Evolutionary conservation across 2,329 filamentous ascomycete genomes (phyloP).

Genomic region (Neofusicoccum sp.): DNA sequence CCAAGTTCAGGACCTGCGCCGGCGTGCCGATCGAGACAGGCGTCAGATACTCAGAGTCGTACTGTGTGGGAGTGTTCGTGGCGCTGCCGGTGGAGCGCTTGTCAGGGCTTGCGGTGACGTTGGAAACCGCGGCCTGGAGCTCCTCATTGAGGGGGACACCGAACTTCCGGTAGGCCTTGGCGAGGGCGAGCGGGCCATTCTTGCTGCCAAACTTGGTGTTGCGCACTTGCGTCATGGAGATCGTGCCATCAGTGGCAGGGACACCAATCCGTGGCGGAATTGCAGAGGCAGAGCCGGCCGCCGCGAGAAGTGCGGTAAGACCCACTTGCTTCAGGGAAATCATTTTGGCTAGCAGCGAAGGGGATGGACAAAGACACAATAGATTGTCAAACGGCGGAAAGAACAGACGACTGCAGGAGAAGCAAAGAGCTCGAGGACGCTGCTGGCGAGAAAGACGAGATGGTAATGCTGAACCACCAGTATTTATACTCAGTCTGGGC

Average conservation of each 20-base stretch:
- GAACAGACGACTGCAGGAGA: neutral
- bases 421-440: neutral
- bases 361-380: neutral
- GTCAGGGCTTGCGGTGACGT: constrained; percentile 27
- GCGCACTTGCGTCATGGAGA: constrained; percentile 33
- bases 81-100: constrained; percentile 30
- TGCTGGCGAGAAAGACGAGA: neutral
- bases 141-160: constrained; percentile 33
- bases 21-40: constrained; percentile 62
- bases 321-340: neutral
- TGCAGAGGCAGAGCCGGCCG: neutral
- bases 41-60: constrained; percentile 43
- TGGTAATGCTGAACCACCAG: neutral
- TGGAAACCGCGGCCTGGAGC: constrained; percentile 31
- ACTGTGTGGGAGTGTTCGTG: constrained; percentile 26
- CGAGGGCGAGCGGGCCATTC: constrained; percentile 41
- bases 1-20: constrained; percentile 51
- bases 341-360: neutral
- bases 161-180: constrained; percentile 46
- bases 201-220: constrained; percentile 33
- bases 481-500: constrained; percentile 7
- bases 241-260: neutral
- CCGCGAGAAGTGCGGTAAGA: neutral
- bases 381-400: neutral
- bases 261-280: constrained; percentile 6